Base-by-base conservation (phyloP, 305 asterid species). In the Coffea humblotiana region DNA sequence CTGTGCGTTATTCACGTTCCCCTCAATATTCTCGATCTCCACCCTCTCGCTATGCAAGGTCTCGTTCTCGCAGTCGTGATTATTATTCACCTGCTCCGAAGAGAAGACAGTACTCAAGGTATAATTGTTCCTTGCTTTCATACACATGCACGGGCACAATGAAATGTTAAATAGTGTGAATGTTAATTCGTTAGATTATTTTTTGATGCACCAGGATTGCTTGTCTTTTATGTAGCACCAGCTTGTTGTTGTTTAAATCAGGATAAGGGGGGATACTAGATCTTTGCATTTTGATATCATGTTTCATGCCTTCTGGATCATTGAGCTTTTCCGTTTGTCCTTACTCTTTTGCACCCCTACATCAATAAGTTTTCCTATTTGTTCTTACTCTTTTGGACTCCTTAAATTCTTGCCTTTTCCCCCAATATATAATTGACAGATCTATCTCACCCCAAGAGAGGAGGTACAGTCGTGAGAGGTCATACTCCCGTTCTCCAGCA, bases 11-110 rank as follows among this genome's bases (percentile, higher is more conserved):
- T 87, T 92, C 97, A 21, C 93, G 91, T 2, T 92, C 98, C 8
- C 94, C 97, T 9, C 85, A 91, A 2, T 89, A 92, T 77, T 94
- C 97, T 49, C 93, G 90, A 8, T 92, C 98, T 56, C 98, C 97
- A 40, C 90, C 93, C 14, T 89, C 92, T 7, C 91, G 92, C 32
- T 85, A 89, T 85, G 92, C 81, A 68, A 85, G 92, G 83, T 90
- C 95, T 61, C 85, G 81, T 25, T 89, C 97, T 32, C 94, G 77
- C 49, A 81, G 88, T 81, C 96, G 89, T 72, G 97, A 89, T 56
- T 89, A 95, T 86, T 89, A 90, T 77, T 89, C 98, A 11, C 86
- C 88, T 14, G 91, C 97, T 8, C 29, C 29, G 29, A 94, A 86
- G 91, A 89, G 97, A 82, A 88, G 97, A 74, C 79, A 78, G 9